Evolutionary conservation across 192 early-diverging fungal species (phyloP).

Genomic region (Backusella tarrabulga): DNA sequence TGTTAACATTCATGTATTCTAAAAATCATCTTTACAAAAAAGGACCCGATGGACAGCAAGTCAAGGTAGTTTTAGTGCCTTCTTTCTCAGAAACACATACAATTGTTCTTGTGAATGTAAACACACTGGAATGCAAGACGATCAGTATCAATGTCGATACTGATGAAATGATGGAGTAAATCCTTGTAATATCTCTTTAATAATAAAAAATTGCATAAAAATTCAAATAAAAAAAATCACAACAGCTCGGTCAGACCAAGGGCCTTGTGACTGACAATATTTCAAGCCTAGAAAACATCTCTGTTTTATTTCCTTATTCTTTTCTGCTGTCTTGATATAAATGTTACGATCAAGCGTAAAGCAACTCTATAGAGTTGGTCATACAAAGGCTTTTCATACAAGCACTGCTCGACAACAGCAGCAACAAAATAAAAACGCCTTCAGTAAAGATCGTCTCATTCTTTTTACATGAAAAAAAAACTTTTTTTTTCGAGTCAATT

Average conservation of each 20-base stretch:
- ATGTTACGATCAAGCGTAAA: neutral
- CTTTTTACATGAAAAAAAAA: neutral
- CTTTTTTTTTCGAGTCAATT: neutral
- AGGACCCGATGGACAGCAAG: conserved; percentile 56
- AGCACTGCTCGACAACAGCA: neutral
- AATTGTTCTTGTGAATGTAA: conserved; percentile 80
- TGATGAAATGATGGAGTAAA: neutral
- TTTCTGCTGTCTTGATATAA: neutral
- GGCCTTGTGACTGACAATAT: neutral
- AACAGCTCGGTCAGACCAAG: neutral
- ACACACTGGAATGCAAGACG: conserved; percentile 59
- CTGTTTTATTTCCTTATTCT: neutral
- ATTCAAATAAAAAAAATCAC: neutral
- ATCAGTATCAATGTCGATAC: conserved; percentile 29
- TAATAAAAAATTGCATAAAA: neutral
- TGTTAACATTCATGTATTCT: too few species aligned
- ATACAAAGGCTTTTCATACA: neutral
- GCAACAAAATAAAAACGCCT: neutral
- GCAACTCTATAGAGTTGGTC: neutral
- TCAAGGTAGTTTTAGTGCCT: conserved; percentile 76
- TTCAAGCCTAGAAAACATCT: neutral
- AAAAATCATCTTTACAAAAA: too few species aligned
- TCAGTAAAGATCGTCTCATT: neutral
- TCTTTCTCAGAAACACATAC: conserved; percentile 63
- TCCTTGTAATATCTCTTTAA: neutral